Conservation (phyloP, 306 rosid species). For the Prunus mira region DNA sequence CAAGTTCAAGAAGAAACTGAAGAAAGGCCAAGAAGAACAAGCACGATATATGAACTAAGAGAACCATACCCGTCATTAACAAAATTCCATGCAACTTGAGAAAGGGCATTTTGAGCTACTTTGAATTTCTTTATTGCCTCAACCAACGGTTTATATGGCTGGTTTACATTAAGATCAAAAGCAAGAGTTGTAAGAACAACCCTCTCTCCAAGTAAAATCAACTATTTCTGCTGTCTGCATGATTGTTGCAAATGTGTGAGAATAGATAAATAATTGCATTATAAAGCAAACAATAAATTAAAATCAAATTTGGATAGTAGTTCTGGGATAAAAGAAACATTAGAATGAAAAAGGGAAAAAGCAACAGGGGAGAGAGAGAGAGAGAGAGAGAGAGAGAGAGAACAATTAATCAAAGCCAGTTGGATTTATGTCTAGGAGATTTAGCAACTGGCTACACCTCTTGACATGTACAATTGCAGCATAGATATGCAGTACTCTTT, state of each 20-base stretch:
- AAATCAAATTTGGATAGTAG: background rate
- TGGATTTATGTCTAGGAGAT: background rate
- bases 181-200: constrained; percentile 94
- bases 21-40: constrained; percentile 40
- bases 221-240: constrained; percentile 88
- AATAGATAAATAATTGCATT: background rate
- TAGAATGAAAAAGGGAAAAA: background rate
- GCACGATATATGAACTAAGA: constrained; percentile 37
- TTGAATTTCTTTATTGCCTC: constrained; percentile 99
- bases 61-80: constrained; percentile 90
- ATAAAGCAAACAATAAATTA: background rate
- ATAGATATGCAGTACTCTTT: background rate
- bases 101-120: constrained; percentile 99
- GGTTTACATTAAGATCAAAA: constrained; percentile 90
- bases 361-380: background rate
- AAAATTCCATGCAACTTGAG: constrained; percentile 99
- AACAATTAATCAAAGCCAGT: background rate
- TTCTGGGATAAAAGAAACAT: background rate
- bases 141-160: constrained; percentile 96
- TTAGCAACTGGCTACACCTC: background rate
- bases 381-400: background rate
- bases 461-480: background rate
- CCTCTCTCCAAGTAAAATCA: constrained; percentile 84
- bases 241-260: constrained; percentile 15
- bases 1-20: constrained; percentile 54